Evolutionary conservation across 352 stramenopile genomes (phyloP).

Genomic region (Thraustochytrium sp.): DNA sequence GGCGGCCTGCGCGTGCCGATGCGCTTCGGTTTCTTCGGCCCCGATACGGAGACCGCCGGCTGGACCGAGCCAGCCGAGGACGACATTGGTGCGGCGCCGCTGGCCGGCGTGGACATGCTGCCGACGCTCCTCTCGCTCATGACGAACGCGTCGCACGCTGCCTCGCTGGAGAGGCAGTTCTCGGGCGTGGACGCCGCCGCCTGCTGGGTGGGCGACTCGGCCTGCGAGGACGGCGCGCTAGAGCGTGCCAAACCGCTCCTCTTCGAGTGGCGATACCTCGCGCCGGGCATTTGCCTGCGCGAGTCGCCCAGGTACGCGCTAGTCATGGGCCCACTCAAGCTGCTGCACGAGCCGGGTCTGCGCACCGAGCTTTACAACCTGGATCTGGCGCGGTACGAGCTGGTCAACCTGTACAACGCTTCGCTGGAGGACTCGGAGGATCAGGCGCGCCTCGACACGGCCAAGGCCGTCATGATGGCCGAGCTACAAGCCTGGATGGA

Average conservation of each 20-base stretch:
- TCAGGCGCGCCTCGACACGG: background rate
- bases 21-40: background rate
- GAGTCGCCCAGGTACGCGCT: conserved; percentile 13
- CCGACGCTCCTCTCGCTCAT: background rate
- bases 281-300: background rate
- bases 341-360: background rate
- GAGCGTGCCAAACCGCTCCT: background rate
- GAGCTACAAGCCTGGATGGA: background rate
- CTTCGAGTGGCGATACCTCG: background rate
- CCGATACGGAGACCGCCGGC: background rate
- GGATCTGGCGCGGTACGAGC: background rate
- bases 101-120: background rate
- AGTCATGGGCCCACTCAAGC: conserved; percentile 21
- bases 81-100: background rate
- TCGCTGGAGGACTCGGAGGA: background rate
- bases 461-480: background rate
- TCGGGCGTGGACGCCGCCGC: background rate
- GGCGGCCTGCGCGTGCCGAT: background rate
- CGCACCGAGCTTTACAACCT: conserved; percentile 31
- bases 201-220: background rate
- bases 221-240: background rate
- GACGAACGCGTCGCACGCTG: background rate
- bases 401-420: conserved; percentile 23
- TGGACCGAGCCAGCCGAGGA: background rate
- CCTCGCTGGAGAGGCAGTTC: background rate